Percentiles rank a stretch among this genome's conserved stretches.
These are phyloP conservation scores for Kwoniella mangroviensis DNA, from an alignment of 768 basidiomycete genomes.

Conservation along the genomic window DNA sequence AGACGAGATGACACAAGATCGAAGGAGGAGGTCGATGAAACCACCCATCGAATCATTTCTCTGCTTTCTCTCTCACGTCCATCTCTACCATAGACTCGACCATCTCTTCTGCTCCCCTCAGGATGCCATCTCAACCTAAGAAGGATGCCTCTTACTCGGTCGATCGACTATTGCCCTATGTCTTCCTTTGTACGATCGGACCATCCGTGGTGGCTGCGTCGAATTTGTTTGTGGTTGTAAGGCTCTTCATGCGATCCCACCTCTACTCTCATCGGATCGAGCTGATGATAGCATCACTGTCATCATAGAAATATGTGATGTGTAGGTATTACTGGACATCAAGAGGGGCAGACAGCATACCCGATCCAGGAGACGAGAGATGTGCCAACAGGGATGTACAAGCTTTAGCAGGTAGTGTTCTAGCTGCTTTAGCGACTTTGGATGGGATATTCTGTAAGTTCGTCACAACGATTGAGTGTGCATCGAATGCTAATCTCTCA, in stretches of 20 bases:
- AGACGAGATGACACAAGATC: too few species aligned
- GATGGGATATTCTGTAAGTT: slow-evolving; percentile 49
- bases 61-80: neutral
- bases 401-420: slow-evolving; percentile 38
- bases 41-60: too few species aligned
- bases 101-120: slow-evolving; percentile 5
- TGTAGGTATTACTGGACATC: slow-evolving; percentile 33
- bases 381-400: slow-evolving; percentile 41
- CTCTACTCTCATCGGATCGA: neutral
- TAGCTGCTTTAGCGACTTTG: slow-evolving; percentile 47
- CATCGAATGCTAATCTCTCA: neutral
- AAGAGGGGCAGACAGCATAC: slow-evolving; percentile 11
- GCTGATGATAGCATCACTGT: neutral
- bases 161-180: slow-evolving; percentile 41
- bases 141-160: slow-evolving; percentile 23
- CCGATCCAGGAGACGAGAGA: slow-evolving; percentile 31
- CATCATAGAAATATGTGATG: slow-evolving; percentile 41
- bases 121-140: neutral
- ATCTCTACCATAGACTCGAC: neutral
- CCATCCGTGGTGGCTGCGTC: slow-evolving; percentile 51
- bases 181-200: slow-evolving; percentile 48
- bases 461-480: neutral
- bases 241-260: slow-evolving; percentile 9
- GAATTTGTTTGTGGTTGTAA: slow-evolving; percentile 45
- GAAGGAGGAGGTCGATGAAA: too few species aligned